Percentiles rank a stretch among this genome's conserved stretches.
Conservation (phyloP, 1,139 yeast genomes). For the Geotrichum fermentans region DNA sequence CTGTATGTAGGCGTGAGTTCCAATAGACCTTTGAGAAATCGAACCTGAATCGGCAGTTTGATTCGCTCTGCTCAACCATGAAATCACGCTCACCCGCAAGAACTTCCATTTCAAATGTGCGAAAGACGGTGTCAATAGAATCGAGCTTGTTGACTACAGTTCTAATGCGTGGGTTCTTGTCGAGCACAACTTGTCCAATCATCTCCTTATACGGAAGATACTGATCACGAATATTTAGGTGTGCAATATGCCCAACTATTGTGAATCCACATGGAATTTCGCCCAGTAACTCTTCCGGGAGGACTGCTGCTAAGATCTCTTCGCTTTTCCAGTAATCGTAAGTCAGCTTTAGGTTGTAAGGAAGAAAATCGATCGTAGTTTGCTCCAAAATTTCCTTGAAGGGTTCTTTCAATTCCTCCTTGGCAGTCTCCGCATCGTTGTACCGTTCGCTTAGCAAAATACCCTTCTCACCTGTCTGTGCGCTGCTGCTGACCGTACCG, state of each 20-base stretch:
- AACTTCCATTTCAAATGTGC: slow-evolving; percentile 92
- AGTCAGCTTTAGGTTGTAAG: slow-evolving; percentile 54
- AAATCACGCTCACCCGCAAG: slow-evolving; percentile 73
- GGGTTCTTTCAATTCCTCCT: slow-evolving; percentile 40
- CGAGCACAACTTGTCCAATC: slow-evolving; percentile 87
- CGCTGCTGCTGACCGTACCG: slow-evolving; percentile 16
- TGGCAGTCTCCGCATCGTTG: slow-evolving; percentile 40
- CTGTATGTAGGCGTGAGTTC: slow-evolving; percentile 93
- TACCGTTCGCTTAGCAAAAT: slow-evolving; percentile 58
- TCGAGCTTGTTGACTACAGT: slow-evolving; percentile 96
- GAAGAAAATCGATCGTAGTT: slow-evolving; percentile 45
- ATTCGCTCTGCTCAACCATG: slow-evolving; percentile 80
- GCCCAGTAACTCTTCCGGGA: slow-evolving; percentile 65
- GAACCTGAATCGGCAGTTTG: slow-evolving; percentile 78
- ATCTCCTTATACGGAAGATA: slow-evolving; percentile 75
- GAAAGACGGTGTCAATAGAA: slow-evolving; percentile 75
- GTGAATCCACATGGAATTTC: slow-evolving; percentile 91
- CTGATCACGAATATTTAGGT: slow-evolving; percentile 76
- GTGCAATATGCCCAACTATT: slow-evolving; percentile 94
- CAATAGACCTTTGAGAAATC: slow-evolving; percentile 94
- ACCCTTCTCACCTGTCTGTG: slow-evolving; percentile 44
- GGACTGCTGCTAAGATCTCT: slow-evolving; percentile 67
- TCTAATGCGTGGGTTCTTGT: slow-evolving; percentile 71
- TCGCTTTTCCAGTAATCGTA: slow-evolving; percentile 90
- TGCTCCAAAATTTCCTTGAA: slow-evolving; percentile 48